phyloP scores from a whole-genome alignment of 257 asterid species.

The Osmanthus fragrans region DNA sequence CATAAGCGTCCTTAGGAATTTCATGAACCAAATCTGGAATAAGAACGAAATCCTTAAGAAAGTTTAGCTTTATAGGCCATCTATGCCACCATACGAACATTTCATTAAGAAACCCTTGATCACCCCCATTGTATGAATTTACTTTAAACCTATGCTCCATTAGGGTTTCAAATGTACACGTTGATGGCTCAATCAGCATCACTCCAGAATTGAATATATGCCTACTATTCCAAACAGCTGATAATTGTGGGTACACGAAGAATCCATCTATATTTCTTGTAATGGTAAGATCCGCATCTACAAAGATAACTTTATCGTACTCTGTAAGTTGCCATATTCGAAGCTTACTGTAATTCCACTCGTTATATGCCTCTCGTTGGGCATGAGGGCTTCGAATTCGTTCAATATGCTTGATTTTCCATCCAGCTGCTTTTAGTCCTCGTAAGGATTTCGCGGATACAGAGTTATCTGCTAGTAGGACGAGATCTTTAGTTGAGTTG shows the following conservation, averaged over 20 bases:
- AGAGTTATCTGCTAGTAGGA: slow-evolving; percentile 38
- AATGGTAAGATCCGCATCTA: slow-evolving; percentile 67
- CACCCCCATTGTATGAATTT: slow-evolving; percentile 81
- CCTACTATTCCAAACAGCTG: slow-evolving; percentile 61
- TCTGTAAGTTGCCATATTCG: slow-evolving; percentile 72
- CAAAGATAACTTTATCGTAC: slow-evolving; percentile 61
- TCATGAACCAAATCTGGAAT: slow-evolving; percentile 25
- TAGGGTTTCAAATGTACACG: slow-evolving; percentile 55
- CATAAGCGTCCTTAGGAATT: slow-evolving; percentile 40
- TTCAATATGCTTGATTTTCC: slow-evolving; percentile 36
- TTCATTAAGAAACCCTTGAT: slow-evolving; percentile 82
- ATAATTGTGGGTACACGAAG: slow-evolving; percentile 66
- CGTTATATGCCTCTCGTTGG: slow-evolving; percentile 51
- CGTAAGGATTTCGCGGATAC: slow-evolving; percentile 27
- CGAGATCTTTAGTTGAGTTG: slow-evolving; percentile 39
- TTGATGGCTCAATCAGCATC: slow-evolving; percentile 82
- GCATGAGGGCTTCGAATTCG: slow-evolving; percentile 44
- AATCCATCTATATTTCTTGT: slow-evolving; percentile 53
- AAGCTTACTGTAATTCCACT: slow-evolving; percentile 89
- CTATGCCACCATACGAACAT: slow-evolving; percentile 87
- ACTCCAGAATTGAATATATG: slow-evolving; percentile 79
- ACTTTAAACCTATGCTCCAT: slow-evolving; percentile 47
- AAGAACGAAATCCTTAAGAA: slow-evolving; percentile 53
- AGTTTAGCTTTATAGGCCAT: slow-evolving; percentile 52
- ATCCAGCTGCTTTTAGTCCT: slow-evolving; percentile 38